Conservation (phyloP, 2,329 filamentous ascomycete species). For the Claviceps maximensis region DNA sequence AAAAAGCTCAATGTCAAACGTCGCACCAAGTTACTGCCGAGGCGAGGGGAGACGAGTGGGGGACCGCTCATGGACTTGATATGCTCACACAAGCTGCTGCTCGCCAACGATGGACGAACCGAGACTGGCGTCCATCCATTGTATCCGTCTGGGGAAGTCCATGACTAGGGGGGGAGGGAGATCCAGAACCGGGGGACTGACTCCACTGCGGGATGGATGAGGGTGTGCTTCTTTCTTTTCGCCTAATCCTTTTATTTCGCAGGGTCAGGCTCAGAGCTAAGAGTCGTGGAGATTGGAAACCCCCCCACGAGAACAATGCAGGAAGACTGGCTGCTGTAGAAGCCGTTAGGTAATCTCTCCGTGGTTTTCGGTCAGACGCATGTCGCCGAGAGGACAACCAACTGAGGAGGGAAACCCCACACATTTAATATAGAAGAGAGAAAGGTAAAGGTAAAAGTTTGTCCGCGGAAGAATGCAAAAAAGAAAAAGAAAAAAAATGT, state of each 20-base stretch:
- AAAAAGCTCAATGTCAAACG: background rate
- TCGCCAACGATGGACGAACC: background rate
- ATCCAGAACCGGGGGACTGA: background rate
- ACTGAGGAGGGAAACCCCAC: background rate
- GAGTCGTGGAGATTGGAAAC: background rate
- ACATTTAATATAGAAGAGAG: background rate
- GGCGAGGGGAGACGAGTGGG: background rate
- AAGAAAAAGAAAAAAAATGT: background rate
- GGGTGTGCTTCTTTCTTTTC: background rate
- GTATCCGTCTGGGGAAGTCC: conserved; percentile 1
- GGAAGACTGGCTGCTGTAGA: background rate
- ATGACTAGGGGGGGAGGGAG: background rate
- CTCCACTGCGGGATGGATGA: conserved; percentile 2
- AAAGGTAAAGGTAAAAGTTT: background rate
- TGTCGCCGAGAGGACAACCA: background rate
- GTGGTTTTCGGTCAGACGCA: background rate
- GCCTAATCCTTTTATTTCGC: background rate
- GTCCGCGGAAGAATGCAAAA: background rate
- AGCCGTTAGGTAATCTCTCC: background rate
- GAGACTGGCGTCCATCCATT: background rate
- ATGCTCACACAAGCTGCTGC: conserved; percentile 1
- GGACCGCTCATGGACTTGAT: background rate
- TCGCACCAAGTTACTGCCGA: background rate
- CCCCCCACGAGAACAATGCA: background rate
- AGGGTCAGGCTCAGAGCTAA: background rate